Evolutionary conservation across 495 filamentous ascomycete species (phyloP).

Genomic region (Xylaria acuta): DNA sequence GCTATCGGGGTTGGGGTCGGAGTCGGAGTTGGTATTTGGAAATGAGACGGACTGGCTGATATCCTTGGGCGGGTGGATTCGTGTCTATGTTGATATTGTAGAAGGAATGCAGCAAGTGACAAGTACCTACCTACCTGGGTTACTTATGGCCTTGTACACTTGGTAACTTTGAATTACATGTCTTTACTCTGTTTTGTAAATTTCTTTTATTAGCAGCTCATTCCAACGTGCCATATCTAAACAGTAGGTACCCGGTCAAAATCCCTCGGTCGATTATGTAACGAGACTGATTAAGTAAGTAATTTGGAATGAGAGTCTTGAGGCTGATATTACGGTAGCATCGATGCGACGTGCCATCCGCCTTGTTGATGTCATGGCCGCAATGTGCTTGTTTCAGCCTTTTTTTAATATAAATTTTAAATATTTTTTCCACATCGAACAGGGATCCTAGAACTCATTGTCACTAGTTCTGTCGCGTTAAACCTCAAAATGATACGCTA

Average conservation of each 20-base stretch:
- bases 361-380: not conserved
- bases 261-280: not conserved
- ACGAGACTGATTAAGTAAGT: not conserved
- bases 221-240: not conserved
- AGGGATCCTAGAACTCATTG: not conserved
- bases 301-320: not conserved
- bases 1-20: not conserved
- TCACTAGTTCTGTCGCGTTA: not conserved
- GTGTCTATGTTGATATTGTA: not conserved
- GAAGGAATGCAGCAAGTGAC: not conserved
- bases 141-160: too few species aligned
- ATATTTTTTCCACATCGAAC: too few species aligned
- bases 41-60: not conserved
- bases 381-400: not conserved
- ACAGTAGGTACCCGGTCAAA: not conserved
- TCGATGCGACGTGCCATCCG: not conserved
- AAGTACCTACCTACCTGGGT: too few species aligned
- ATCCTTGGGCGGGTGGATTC: not conserved
- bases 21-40: not conserved
- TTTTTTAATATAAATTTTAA: not conserved
- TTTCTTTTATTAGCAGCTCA: not conserved
- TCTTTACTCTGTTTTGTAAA: not conserved
- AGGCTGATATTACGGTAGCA: slow-evolving; percentile 7
- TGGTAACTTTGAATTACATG: not conserved
- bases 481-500: too few species aligned